Evolutionary conservation across 148 eudicot species (phyloP), one percentile per base, ranked within the genome.

Genomic region (Beta vulgaris): DNA sequence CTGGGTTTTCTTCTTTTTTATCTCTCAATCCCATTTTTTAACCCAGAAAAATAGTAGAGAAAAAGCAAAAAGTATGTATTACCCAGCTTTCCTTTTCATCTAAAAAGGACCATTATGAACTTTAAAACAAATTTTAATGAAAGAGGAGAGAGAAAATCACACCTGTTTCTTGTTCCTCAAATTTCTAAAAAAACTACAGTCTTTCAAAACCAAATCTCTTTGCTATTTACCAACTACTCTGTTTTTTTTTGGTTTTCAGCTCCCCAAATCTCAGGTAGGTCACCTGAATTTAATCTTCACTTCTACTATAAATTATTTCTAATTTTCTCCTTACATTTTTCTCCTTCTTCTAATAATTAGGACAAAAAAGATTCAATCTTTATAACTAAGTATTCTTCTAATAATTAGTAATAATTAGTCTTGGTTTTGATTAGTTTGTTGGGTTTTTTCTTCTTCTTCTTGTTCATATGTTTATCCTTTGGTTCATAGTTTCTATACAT

Each of bases 11-110:
- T 49, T 5, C 8, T 46, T 8, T 37, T 72, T 16, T 39, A 3
- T 59, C 8, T 37, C 23, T 57, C 29, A 12, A 21, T 48, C n/a
- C 40, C 25, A 35, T n/a, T n/a, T n/a, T n/a, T n/a, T 14, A 42
- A 42, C 63, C 28, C 67, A 69, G 26, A 35, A 73, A 37, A 21
- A 21, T 39, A 29, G 49, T 25, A 32, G 29, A 21, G 19, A 48
- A 42, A 28, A 61, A 32, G 15, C 32, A 31, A 21, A 57, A 21
- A 40, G 28, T 32, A 53, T 63, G 37, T 73, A 5, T 53, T 26
- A 12, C 58, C 69, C 55, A 76, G 36, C 79, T 69, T 61, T 77
- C 60, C 69, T 69, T 76, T 77, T 77, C 79, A n/a, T 23, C 69
- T n/a, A 28, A 78, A 61, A 61, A 77, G 42, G 71, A 43, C 68